Percentiles rank a stretch among this genome's conserved stretches.
Evolutionary conservation across 225 moss, liverwort and hornwort species (phyloP).

Genomic region (Pleurozium schreberi): DNA sequence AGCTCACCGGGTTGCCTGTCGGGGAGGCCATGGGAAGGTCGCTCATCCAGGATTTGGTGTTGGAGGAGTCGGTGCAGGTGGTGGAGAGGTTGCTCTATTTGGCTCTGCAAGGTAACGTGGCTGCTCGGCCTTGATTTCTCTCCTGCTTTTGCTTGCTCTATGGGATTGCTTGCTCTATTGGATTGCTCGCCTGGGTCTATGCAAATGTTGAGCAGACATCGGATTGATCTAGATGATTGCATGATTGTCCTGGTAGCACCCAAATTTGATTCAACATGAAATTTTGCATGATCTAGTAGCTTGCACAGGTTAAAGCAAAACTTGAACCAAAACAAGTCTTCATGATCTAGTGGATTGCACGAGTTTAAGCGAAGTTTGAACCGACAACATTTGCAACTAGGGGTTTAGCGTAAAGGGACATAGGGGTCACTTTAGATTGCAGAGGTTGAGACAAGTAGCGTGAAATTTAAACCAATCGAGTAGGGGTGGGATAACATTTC

Average conservation of each 20-base stretch:
- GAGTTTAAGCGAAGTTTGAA: neutral
- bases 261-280: neutral
- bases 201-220: neutral
- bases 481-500: neutral
- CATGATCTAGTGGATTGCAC: neutral
- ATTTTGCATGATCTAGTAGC: neutral
- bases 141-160: neutral
- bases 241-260: neutral
- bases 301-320: neutral
- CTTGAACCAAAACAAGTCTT: neutral
- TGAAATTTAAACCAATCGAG: neutral
- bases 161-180: neutral
- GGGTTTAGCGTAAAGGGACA: neutral
- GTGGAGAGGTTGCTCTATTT: slow-evolving; percentile 33
- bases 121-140: neutral
- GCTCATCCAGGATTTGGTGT: slow-evolving; percentile 23
- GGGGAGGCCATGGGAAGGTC: slow-evolving; percentile 44
- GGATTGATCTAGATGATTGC: neutral
- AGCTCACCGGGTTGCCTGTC: slow-evolving; percentile 36
- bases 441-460: neutral
- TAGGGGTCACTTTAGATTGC: neutral
- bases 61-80: slow-evolving; percentile 20
- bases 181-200: too few species aligned
- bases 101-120: slow-evolving; percentile 25
- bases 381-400: neutral